Evolutionary conservation across 192 early-diverging fungal genomes (phyloP), one percentile per base, ranked within the genome.

Genomic region (Linderina pennispora): DNA sequence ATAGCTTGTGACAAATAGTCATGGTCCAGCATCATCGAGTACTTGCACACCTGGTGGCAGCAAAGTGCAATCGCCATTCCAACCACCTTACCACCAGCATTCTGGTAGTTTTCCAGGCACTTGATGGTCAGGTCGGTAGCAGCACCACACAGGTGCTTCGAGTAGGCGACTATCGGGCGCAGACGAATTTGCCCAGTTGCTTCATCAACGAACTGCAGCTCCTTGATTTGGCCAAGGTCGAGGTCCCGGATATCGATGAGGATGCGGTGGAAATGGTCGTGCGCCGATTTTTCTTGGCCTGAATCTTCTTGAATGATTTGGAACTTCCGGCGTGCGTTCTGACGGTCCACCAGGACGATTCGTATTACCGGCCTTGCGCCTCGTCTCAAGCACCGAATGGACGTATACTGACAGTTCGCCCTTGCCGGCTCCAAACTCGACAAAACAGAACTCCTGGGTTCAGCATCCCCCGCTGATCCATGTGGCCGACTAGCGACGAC

Each of bases 91-190:
- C 77, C 74, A 4, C 75, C 65, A 8, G 77, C 42, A 8, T 64
- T 43, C 4, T 53, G 48, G 47, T 77, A 80, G 40, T 79, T 66
- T 23, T 75, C 65, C 8, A 91, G 47, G 23, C 88, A 89, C 43
- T 78, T 81, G 18, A 95, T 63, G 0, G 89, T 86, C 22, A 93
- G 65, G 60, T 95, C 92, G 0, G 92, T 92, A 5, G 91, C 92
- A 10, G 79, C 76, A 21, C 92, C 92, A 67, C 92, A 95, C 37
- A 95, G 74, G 61, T 95, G 92, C 53, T 95, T 95, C 9, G 90
- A 92, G 35, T 82, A 66, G 2, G 78, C 84, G 4, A 91, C 79
- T n/a, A 89, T 62, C 8, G 73, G 79, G 10, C 53, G 49, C 38
- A 57, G 35, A 2, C 7, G 22, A 3, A 21, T 6, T 13, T 31